Conservation (phyloP, 2,329 filamentous ascomycete genomes). For the Trichoderma guizhouense region DNA sequence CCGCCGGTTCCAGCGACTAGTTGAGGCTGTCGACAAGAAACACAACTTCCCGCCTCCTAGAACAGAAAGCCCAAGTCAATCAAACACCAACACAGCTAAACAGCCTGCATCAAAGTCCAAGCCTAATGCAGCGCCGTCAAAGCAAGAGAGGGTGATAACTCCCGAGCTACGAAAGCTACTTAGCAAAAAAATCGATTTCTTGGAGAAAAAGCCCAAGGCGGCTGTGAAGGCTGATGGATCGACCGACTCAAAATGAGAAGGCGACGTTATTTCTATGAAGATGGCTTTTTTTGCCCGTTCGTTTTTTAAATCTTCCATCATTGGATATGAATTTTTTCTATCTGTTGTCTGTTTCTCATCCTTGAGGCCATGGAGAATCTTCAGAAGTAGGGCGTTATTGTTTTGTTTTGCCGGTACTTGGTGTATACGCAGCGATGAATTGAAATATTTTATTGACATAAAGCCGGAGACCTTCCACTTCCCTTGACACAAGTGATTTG, state of each 20-base stretch:
- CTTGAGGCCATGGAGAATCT: background rate
- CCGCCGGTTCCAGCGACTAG: conserved; percentile 78
- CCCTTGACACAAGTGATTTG: background rate
- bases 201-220: conserved; percentile 30
- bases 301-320: background rate
- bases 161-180: conserved; percentile 55
- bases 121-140: conserved; percentile 32
- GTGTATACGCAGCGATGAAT: background rate
- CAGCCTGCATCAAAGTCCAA: conserved; percentile 33
- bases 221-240: conserved; percentile 37
- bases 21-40: conserved; percentile 91
- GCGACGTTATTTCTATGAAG: background rate
- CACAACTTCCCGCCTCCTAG: conserved; percentile 68
- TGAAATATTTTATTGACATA: background rate
- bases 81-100: background rate
- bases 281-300: background rate
- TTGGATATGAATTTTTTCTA: background rate
- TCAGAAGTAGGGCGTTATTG: background rate
- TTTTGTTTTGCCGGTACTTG: background rate
- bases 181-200: conserved; percentile 47
- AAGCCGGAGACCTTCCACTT: background rate
- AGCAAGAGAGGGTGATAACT: conserved; percentile 49
- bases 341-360: background rate
- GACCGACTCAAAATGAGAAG: conserved; percentile 26
- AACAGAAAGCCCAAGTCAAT: conserved; percentile 20